These are phyloP conservation scores for Fusarium falciforme DNA, from an alignment of 2,329 filamentous ascomycete genomes.

Conservation along the genomic window DNA sequence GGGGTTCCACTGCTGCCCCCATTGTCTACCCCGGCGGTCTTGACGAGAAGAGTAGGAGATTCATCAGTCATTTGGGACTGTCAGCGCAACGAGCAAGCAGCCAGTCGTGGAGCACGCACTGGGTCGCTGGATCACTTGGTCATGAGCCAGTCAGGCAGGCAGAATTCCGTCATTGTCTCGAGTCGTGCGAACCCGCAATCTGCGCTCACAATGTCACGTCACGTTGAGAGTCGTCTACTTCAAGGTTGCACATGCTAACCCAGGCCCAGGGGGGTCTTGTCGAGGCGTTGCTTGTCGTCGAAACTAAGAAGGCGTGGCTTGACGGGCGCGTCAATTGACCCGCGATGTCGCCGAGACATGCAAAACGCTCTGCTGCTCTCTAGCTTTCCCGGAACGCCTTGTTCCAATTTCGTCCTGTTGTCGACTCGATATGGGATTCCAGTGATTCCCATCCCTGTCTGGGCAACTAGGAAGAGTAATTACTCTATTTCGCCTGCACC, in stretches of 20 bases:
- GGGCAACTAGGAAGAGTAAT: conserved; percentile 11
- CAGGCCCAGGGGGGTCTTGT: neutral
- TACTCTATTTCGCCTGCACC: conserved; percentile 6
- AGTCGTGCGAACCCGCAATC: conserved; percentile 8
- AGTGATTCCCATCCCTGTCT: conserved; percentile 36
- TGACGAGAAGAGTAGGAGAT: conserved; percentile 18
- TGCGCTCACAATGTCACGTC: neutral
- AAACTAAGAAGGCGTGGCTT: conserved; percentile 34
- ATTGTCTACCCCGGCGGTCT: conserved; percentile 27
- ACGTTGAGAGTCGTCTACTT: neutral
- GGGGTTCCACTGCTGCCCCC: conserved; percentile 29
- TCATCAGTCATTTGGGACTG: conserved; percentile 19
- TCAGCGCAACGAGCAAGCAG: neutral
- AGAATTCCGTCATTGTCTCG: neutral
- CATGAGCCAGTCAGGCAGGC: neutral
- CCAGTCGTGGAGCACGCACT: neutral
- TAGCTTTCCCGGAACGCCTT: conserved; percentile 25
- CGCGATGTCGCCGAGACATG: conserved; percentile 44
- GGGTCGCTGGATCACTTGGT: neutral
- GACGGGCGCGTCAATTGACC: conserved; percentile 33
- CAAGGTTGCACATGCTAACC: neutral
- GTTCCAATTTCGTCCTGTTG: conserved; percentile 5
- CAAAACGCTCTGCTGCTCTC: conserved; percentile 26
- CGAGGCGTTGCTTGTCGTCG: conserved; percentile 17
- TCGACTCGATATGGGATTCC: conserved; percentile 35